Base-by-base conservation (phyloP, 2,329 filamentous ascomycete genomes). In the Apiospora saccharicola region DNA sequence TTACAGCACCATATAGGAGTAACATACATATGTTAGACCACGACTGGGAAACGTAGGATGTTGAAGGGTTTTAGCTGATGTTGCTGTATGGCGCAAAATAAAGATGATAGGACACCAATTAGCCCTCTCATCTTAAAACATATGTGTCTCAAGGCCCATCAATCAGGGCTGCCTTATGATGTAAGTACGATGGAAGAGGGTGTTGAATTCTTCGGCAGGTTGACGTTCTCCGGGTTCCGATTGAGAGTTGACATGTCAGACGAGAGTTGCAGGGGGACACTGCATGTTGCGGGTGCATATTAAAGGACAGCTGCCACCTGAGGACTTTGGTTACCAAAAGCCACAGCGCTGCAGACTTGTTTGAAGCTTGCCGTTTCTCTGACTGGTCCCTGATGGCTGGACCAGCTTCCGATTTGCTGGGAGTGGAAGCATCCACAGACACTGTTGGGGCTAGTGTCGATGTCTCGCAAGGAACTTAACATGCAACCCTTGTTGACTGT, bases 311-410 rank as follows among this genome's bases (percentile, higher is more conserved):
- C 47, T 51, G 47, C 47, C 47, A 30, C 24, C 51, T 57, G 51
- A 24, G n/a, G 49, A 13, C 51, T 26, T 26, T 34, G 34, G 53
- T 12, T 16, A 61, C 37, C 37, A 41, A 41, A 8, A 61, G 30
- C 14, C 26, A 61, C 53, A 16, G 22, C 53, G 53, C 53, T 34
- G 30, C 30, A 61, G 53, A 19, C 53, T 37, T 19, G 53, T 61
- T 61, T 61, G 30, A 61, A 61, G 53, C 53, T 64, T 64, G 34
- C 57, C 41, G 57, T 64, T 64, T 64, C 30, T 64, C 30, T 64
- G 57, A 64, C 57, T 64, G 57, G 57, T 64, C 57, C 57, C 57
- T 64, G 57, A 64, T 64, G n/a, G 19, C 57, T 64, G 57, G 57
- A 41, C 30, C 57, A 41, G 57, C 57, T 64, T 64, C 57, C 57